Evolutionary conservation across 1,284 basidiomycete species (phyloP), one percentile per base, ranked within the genome.

Genomic region (Leccinum brunneo-olivaceum): DNA sequence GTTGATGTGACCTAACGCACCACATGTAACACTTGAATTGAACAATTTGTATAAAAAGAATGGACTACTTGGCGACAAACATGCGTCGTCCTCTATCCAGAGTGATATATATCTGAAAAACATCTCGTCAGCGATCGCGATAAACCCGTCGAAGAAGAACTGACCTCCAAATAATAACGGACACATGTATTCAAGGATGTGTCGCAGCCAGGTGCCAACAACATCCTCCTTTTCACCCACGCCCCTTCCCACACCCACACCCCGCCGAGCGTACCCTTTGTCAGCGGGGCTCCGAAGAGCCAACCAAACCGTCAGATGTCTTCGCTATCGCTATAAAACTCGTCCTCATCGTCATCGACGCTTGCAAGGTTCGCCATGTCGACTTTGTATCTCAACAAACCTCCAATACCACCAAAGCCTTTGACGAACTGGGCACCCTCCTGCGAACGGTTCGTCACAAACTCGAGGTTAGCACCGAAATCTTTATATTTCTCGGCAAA

Each of bases 391-490:
- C 93, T 80, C 50, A 97, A 72, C 48, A 98, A 73, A 25, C 95
- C 95, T 36, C 95, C 95, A 53, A 98, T 96, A 27, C 95, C 95
- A 70, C 95, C 95, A 60, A 98, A 98, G 40, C 95, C 96, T 66
- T 95, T 95, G 59, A 96, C 93, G 72, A 98, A 98, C 67, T 98
- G 96, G 34, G 90, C 90, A 25, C 95, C 95, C 64, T 98, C 95
- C 63, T 98, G 94, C n/a, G 90, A 94, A 41, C 81, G 76, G 64
- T 90, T 86, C 51, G 87, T 89, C 35, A 90, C 78, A 59, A 90
- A 90, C 64, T 98, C 95, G 50, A 98, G 82, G 54, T 86, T 86
- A 46, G 94, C 90, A 53, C 95, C 96, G 62, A 98, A 98, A 39
- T 94, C 88, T 64, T 91, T 93, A 77, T 98, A 98, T 65, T 94